Evolutionary conservation across 768 basidiomycete species (phyloP).

Genomic region (Boletus reticulatus): DNA sequence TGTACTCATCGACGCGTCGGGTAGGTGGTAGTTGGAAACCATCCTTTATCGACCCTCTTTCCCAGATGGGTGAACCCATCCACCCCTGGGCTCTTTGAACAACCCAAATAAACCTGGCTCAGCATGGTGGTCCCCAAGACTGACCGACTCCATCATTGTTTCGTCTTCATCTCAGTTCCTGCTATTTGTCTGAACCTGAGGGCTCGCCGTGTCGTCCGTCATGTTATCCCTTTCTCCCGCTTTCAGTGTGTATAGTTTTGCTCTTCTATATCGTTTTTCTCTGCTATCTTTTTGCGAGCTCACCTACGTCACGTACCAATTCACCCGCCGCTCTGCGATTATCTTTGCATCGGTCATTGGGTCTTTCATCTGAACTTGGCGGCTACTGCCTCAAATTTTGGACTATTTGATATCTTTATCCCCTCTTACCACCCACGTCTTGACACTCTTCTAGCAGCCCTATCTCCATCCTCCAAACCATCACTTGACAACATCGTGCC

Average conservation of each 20-base stretch:
- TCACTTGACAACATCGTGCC: not conserved
- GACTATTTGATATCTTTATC: constrained; percentile 19
- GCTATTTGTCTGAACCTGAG: constrained; percentile 4
- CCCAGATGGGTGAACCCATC: constrained; percentile 31
- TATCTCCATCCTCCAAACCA: not conserved
- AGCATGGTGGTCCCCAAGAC: not conserved
- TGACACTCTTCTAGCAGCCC: not conserved
- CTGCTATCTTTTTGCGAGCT: constrained; percentile 6
- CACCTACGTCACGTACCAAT: not conserved
- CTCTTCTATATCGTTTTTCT: constrained; percentile 11
- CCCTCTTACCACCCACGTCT: not conserved
- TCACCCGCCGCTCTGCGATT: not conserved
- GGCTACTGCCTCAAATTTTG: not conserved
- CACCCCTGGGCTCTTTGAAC: constrained; percentile 27
- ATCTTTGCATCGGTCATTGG: not conserved
- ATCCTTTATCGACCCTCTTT: constrained; percentile 15
- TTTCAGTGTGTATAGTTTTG: constrained; percentile 28
- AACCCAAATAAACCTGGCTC: not conserved
- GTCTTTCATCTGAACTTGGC: not conserved
- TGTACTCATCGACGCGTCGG: constrained; percentile 47
- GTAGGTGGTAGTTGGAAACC: constrained; percentile 52
- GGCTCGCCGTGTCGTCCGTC: not conserved
- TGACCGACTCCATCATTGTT: constrained; percentile 13
- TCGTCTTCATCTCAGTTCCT: not conserved
- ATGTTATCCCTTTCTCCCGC: constrained; percentile 13